These are phyloP conservation scores for Globisporangium splendens DNA, from an alignment of 352 stramenopile species.

Conservation along the genomic window DNA sequence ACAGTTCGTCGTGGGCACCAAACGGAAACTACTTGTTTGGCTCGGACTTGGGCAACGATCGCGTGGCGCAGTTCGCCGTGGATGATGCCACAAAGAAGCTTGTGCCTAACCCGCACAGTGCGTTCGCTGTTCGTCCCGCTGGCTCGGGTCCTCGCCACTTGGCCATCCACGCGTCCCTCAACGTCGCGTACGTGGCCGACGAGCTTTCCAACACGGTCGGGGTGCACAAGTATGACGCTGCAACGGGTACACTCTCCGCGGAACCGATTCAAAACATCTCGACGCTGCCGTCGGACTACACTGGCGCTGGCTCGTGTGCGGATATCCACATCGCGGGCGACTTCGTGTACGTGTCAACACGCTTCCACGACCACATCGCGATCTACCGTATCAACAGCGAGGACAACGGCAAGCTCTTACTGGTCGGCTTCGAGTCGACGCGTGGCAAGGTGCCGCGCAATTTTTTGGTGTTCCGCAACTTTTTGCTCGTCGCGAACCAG, in stretches of 20 bases:
- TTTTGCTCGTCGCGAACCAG: conserved; percentile 46
- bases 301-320: conserved; percentile 26
- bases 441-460: conserved; percentile 30
- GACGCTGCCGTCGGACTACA: conserved; percentile 48
- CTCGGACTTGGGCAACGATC: conserved; percentile 69
- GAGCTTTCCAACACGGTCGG: conserved; percentile 68
- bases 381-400: conserved; percentile 23
- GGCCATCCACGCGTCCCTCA: conserved; percentile 44
- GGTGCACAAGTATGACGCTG: conserved; percentile 47
- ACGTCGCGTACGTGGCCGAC: conserved; percentile 65
- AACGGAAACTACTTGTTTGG: conserved; percentile 36
- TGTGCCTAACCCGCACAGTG: conserved; percentile 19
- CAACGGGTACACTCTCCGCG: conserved; percentile 37
- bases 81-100: conserved; percentile 39
- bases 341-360: conserved; percentile 45
- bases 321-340: conserved; percentile 32
- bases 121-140: conserved; percentile 37
- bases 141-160: conserved; percentile 72
- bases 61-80: conserved; percentile 56
- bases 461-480: conserved; percentile 26
- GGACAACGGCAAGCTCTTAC: conserved; percentile 16
- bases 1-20: conserved; percentile 63
- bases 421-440: conserved; percentile 25
- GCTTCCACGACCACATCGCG: conserved; percentile 36
- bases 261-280: conserved; percentile 57